Base-by-base conservation (phyloP, 73 alveolate genomes). In the Blepharisma japonicum region DNA sequence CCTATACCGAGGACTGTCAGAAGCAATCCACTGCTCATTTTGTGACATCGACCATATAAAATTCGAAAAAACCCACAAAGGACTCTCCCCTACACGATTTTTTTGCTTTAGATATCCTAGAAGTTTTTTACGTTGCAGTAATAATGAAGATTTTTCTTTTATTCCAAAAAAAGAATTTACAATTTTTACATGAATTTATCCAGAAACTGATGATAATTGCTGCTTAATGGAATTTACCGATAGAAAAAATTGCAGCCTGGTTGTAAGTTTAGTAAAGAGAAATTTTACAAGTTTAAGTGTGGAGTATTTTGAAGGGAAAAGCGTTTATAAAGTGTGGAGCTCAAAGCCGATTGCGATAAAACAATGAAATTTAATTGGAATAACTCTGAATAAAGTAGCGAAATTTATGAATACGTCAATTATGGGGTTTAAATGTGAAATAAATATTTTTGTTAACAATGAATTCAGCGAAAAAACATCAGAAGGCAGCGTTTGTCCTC, bases 141-240 rank as follows among this genome's bases (percentile, higher is more conserved):
- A 14, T 5, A 25, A 25, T 18, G 74, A 14, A 14, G 23, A 61
- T 61, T n/a, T 14, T 14, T 14, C 38, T 61, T 39, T 61, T 14
- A n/a, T 61, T 61, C 74, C 74, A 14, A n/a, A 14, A 8, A 61
- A 25, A 61, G 74, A 61, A 9, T 61, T 61, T 61, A 14, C 74
- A 4, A 25, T 61, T 14, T 61, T 61, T 61, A 14, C 23, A 8
- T 61, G 74, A 39, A 25, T 61, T 20, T 61, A 18, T 25, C 74
- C 74, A 14, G 74, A 61, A 8, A 20, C 38, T 25, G 14, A 20
- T 9, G 38, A 14, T 18, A 61, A 61, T 5, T 20, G 49, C 49
- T 8, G n/a, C 23, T 18, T 61, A 2, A 9, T 25, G 14, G 23
- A 18, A 14, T 61, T 61, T 14, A 14, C 47, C 3, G 74, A 14